Percentiles rank a stretch among this genome's conserved stretches.
phyloP scores from a whole-genome alignment of 352 stramenopile species.

The Globisporangium rhizosaccharum region DNA sequence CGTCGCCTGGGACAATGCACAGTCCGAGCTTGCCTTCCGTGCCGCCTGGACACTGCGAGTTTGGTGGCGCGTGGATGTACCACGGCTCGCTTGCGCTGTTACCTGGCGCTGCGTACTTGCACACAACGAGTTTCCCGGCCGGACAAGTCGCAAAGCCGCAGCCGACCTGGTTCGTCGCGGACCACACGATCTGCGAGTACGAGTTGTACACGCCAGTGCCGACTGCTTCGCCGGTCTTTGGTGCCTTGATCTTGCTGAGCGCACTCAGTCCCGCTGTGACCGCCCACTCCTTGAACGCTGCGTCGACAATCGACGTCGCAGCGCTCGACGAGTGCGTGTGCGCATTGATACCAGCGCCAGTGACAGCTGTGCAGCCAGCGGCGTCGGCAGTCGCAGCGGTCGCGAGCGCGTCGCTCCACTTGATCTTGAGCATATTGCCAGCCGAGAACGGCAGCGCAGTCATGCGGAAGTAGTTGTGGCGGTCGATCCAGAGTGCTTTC shows the following conservation, averaged over 20 bases:
- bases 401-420: constrained; percentile 47
- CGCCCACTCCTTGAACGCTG: constrained; percentile 57
- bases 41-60: constrained; percentile 41
- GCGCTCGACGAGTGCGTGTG: constrained; percentile 29
- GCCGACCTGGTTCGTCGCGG: constrained; percentile 50
- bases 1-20: constrained; percentile 47
- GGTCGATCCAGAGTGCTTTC: constrained; percentile 65
- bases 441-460: constrained; percentile 60
- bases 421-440: constrained; percentile 60
- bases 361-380: constrained; percentile 28
- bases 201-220: constrained; percentile 60
- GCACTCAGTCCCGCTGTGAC: constrained; percentile 41
- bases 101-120: constrained; percentile 49
- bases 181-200: constrained; percentile 77
- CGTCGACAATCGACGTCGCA: constrained; percentile 31
- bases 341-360: constrained; percentile 37
- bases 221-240: constrained; percentile 36
- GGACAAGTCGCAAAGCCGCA: constrained; percentile 46
- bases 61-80: constrained; percentile 49
- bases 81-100: constrained; percentile 49
- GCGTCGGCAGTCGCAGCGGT: constrained; percentile 31
- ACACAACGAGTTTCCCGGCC: constrained; percentile 41
- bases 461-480: constrained; percentile 76
- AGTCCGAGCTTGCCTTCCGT: constrained; percentile 38
- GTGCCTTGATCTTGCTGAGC: constrained; percentile 40